These are phyloP conservation scores for Aspergillus bridgeri DNA, from an alignment of 495 filamentous ascomycete genomes.

Conservation along the genomic window DNA sequence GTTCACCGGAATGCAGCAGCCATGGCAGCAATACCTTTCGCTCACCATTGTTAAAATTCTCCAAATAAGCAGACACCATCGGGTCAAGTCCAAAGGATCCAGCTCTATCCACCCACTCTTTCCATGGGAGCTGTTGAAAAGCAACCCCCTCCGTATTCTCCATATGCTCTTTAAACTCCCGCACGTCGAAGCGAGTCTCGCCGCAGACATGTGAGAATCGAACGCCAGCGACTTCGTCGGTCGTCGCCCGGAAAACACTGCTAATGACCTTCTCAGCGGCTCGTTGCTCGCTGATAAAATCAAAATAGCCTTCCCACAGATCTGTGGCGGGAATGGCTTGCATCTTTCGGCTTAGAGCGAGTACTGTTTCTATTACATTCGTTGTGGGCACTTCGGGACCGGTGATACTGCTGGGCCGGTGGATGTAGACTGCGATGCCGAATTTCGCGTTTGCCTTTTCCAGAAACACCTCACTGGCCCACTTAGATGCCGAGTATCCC, in stretches of 20 bases:
- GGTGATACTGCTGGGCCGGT: constrained; percentile 34
- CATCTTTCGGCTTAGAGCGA: background rate
- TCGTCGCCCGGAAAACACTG: background rate
- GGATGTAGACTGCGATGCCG: constrained; percentile 37
- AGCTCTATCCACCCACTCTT: background rate
- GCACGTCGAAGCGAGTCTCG: background rate
- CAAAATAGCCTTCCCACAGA: background rate
- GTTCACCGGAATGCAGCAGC: background rate
- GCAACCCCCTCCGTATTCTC: background rate
- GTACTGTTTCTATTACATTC: background rate
- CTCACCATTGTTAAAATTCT: background rate
- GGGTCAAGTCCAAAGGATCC: background rate
- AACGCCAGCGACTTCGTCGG: background rate
- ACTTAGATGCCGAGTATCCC: constrained; percentile 51
- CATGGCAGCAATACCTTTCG: background rate
- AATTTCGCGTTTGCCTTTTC: constrained; percentile 28
- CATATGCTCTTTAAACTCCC: background rate
- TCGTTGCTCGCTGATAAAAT: background rate
- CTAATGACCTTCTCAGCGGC: background rate
- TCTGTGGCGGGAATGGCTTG: background rate
- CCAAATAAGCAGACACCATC: background rate
- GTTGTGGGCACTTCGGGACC: background rate
- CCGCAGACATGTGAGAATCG: background rate
- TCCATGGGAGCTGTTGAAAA: background rate
- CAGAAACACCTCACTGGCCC: constrained; percentile 51